A percentile compares a stretch with the other conserved stretches of the same genome.
Evolutionary conservation across 2,329 filamentous ascomycete genomes (phyloP).

Genomic region (Pseudocercospora eumusae): DNA sequence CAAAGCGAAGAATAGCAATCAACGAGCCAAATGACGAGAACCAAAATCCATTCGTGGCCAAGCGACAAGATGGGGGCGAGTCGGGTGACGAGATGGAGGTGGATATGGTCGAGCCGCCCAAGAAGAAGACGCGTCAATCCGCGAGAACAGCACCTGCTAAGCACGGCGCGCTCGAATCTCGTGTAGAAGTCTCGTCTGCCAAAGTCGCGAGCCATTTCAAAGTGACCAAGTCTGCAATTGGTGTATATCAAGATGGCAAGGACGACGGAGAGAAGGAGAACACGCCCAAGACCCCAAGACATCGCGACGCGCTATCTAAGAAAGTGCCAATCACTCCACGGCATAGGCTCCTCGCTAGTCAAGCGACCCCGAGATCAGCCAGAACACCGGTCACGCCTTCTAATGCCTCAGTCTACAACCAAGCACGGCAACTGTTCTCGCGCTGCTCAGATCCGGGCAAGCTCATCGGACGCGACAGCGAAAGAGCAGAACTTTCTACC

Average conservation of each 20-base stretch:
- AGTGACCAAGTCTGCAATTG: conserved; percentile 43
- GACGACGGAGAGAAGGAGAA: conserved; percentile 30
- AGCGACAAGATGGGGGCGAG: conserved; percentile 47
- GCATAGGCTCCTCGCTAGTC: conserved; percentile 76
- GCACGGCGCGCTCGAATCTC: conserved; percentile 47
- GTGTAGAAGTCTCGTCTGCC: conserved; percentile 48
- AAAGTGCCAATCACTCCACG: conserved; percentile 75
- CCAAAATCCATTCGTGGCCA: conserved; percentile 57
- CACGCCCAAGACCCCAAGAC: conserved; percentile 71
- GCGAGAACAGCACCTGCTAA: conserved; percentile 49
- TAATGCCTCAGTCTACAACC: conserved; percentile 75
- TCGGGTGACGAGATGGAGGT: conserved; percentile 44
- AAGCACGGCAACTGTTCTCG: conserved; percentile 83
- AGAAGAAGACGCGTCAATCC: conserved; percentile 40
- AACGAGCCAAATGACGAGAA: conserved; percentile 67
- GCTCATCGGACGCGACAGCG: conserved; percentile 74
- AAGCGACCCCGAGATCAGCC: conserved; percentile 76
- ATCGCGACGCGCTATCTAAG: conserved; percentile 73
- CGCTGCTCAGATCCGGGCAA: conserved; percentile 73
- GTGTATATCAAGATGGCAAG: conserved; percentile 45
- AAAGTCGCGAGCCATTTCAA: conserved; percentile 51
- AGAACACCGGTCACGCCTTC: conserved; percentile 72
- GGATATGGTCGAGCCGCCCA: conserved; percentile 37
- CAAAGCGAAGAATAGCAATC: conserved; percentile 49
- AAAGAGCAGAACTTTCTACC: conserved; percentile 63